These are phyloP conservation scores for Hippophae rhamnoides DNA, from an alignment of 306 rosid species.

Conservation along the genomic window DNA sequence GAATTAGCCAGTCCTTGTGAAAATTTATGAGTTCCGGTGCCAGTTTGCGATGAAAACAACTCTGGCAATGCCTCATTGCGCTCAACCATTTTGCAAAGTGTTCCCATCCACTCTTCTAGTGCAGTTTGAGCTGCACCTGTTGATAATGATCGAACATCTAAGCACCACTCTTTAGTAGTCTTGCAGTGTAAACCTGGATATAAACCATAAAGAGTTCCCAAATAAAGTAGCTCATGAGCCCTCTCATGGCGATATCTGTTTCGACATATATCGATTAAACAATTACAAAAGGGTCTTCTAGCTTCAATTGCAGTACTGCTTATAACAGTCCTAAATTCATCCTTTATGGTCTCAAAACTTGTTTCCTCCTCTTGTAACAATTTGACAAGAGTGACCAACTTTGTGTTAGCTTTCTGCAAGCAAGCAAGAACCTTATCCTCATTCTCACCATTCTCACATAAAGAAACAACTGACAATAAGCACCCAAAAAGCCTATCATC, in stretches of 20 bases:
- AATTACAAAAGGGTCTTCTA: conserved; percentile 85
- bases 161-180: conserved; percentile 55
- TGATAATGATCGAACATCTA: conserved; percentile 74
- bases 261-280: conserved; percentile 83
- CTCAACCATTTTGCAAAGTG: conserved; percentile 56
- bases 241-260: conserved; percentile 51
- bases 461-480: conserved; percentile 60
- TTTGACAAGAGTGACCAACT: conserved; percentile 43
- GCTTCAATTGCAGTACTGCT: conserved; percentile 49
- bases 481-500: conserved; percentile 82
- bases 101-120: conserved; percentile 88
- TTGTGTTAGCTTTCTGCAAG: conserved; percentile 64
- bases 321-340: conserved; percentile 52
- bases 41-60: conserved; percentile 66
- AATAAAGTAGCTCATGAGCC: conserved; percentile 83
- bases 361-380: conserved; percentile 40
- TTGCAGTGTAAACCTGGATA: conserved; percentile 85
- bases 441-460: conserved; percentile 42
- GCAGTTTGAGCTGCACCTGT: conserved; percentile 91
- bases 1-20: conserved; percentile 72
- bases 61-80: conserved; percentile 52
- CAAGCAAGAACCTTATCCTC: conserved; percentile 58
- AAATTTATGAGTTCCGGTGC: conserved; percentile 68
- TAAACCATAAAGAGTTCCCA: conserved; percentile 76
- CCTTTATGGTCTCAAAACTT: conserved; percentile 52